Percentiles rank a stretch among this genome's conserved stretches.
These are phyloP conservation scores for Tolypocladium album DNA, from an alignment of 2,329 filamentous ascomycete species.

Conservation along the genomic window DNA sequence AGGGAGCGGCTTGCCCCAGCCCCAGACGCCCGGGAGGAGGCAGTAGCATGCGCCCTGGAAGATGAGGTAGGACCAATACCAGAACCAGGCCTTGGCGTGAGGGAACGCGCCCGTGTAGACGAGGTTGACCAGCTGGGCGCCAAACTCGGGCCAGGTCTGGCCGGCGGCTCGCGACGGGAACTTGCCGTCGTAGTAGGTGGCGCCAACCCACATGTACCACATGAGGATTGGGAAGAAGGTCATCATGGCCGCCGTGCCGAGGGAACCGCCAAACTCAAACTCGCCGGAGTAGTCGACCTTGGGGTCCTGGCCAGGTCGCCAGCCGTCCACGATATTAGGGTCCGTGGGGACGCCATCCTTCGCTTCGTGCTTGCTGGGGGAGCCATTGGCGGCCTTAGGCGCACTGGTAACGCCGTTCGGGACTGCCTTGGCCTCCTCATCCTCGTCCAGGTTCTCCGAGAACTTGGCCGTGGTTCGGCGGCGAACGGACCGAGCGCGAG, in stretches of 20 bases:
- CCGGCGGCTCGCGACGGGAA: slow-evolving; percentile 57
- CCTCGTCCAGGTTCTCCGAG: slow-evolving; percentile 37
- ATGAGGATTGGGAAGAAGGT: slow-evolving; percentile 85
- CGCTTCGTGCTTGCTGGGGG: slow-evolving; percentile 8
- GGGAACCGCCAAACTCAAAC: slow-evolving; percentile 79
- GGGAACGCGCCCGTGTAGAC: slow-evolving; percentile 82
- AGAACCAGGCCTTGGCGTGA: slow-evolving; percentile 69
- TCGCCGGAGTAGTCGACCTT: slow-evolving; percentile 53
- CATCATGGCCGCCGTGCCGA: slow-evolving; percentile 80
- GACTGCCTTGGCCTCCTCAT: slow-evolving; percentile 19
- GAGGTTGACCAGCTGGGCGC: slow-evolving; percentile 56
- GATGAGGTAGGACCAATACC: slow-evolving; percentile 91
- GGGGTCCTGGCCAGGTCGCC: slow-evolving; percentile 48
- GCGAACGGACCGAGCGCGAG: slow-evolving; percentile 25
- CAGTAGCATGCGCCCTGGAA: slow-evolving; percentile 79
- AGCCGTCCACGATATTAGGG: slow-evolving; percentile 36
- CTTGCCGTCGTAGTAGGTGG: slow-evolving; percentile 82
- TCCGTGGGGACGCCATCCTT: slow-evolving; percentile 9
- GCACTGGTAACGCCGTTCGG: slow-evolving; percentile 20
- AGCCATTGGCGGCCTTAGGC: slow-evolving; percentile 12
- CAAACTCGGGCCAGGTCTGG: slow-evolving; percentile 62
- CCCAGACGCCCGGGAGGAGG: slow-evolving; percentile 75
- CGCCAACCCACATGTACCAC: slow-evolving; percentile 99
- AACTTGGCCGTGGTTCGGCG: slow-evolving; percentile 38
- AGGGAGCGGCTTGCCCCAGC: slow-evolving; percentile 77